phyloP scores from a whole-genome alignment of 2,329 filamentous ascomycete species.

The Aspergillus jensenii region DNA sequence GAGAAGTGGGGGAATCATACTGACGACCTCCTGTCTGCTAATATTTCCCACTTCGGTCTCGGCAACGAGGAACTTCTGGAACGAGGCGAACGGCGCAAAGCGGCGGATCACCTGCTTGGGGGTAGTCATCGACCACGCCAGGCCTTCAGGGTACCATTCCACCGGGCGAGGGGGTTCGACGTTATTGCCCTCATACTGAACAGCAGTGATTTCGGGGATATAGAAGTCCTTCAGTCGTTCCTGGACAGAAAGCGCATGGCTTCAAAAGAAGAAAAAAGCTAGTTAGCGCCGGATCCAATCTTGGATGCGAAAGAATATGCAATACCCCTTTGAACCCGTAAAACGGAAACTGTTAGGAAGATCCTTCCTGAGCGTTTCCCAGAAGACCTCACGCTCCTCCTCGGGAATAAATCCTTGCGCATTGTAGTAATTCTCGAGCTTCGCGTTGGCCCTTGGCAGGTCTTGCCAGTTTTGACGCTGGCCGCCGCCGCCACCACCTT shows the following conservation, averaged over 20 bases:
- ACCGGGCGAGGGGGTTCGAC: slow-evolving; percentile 82
- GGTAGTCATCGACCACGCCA: slow-evolving; percentile 98
- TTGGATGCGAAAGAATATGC: slow-evolving; percentile 19
- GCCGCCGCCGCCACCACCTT: slow-evolving; percentile 47
- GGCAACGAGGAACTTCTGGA: slow-evolving; percentile 96
- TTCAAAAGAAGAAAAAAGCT: slow-evolving; percentile 32
- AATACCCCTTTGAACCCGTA: slow-evolving; percentile 85
- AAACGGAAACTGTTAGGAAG: slow-evolving; percentile 97
- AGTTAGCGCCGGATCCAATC: neutral
- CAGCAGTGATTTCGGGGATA: slow-evolving; percentile 83
- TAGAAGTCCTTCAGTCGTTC: slow-evolving; percentile 84
- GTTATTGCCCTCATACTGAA: slow-evolving; percentile 76
- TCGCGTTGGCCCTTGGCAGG: slow-evolving; percentile 76
- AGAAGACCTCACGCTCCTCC: slow-evolving; percentile 77
- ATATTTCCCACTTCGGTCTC: slow-evolving; percentile 98
- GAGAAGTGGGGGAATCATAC: slow-evolving; percentile 95
- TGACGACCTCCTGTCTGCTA: slow-evolving; percentile 94
- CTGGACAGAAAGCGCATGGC: slow-evolving; percentile 89
- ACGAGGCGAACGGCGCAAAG: slow-evolving; percentile 89
- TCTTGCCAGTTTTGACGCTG: slow-evolving; percentile 55
- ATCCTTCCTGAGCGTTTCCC: slow-evolving; percentile 77
- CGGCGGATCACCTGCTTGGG: slow-evolving; percentile 94
- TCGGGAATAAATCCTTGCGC: slow-evolving; percentile 71
- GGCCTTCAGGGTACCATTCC: slow-evolving; percentile 88
- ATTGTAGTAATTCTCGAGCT: slow-evolving; percentile 86